Conservation (phyloP, 2,329 filamentous ascomycete species). For the Pestalotiopsis sp. region DNA sequence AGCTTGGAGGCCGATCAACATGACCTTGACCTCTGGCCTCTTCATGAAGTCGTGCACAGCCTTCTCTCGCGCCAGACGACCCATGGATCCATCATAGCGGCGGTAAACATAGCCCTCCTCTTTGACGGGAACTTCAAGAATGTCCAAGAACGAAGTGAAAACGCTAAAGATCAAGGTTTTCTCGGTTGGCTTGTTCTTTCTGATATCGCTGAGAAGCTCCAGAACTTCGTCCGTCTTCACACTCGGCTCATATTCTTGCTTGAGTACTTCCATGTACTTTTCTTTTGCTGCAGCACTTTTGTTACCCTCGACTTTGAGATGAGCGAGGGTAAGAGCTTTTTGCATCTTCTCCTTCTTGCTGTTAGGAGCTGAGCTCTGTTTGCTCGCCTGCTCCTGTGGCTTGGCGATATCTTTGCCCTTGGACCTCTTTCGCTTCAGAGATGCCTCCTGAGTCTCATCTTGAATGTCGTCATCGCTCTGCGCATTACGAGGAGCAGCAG, state of each 20-base stretch:
- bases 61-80: constrained; percentile 19
- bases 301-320: constrained; percentile 25
- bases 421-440: background rate
- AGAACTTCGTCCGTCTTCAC: constrained; percentile 32
- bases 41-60: constrained; percentile 29
- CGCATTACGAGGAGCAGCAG: background rate
- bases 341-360: constrained; percentile 11
- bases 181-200: constrained; percentile 23
- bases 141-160: constrained; percentile 35
- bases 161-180: constrained; percentile 35
- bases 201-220: constrained; percentile 27
- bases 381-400: constrained; percentile 15
- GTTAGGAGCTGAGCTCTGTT: constrained; percentile 14
- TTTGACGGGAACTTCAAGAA: constrained; percentile 32
- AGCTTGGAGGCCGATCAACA: constrained; percentile 74
- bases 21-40: constrained; percentile 41
- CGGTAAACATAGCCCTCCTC: constrained; percentile 26
- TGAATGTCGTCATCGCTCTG: constrained; percentile 11
- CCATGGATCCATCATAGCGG: constrained; percentile 35
- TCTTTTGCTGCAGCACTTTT: constrained; percentile 25
- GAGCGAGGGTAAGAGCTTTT: constrained; percentile 18
- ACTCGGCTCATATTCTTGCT: constrained; percentile 29
- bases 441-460: constrained; percentile 7
- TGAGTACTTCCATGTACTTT: constrained; percentile 25
- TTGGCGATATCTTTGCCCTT: background rate